Percentiles rank a stretch among this genome's conserved stretches.
phyloP scores from a whole-genome alignment of 208 protist genomes.

The Naegleria gruberi region DNA sequence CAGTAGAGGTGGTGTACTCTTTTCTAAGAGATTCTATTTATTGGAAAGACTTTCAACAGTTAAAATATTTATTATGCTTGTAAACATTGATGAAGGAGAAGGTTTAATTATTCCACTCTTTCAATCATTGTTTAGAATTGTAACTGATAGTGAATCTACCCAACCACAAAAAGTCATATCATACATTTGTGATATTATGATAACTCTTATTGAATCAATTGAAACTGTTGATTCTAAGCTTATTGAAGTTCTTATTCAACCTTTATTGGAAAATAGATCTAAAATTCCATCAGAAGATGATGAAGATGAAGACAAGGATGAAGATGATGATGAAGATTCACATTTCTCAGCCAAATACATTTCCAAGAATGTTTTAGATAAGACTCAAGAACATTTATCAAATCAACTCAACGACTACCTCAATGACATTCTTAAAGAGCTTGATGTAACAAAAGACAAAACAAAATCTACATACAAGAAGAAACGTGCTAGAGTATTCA shows the following conservation, averaged over 20 bases:
- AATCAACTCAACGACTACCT: not conserved
- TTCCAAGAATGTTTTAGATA: not conserved
- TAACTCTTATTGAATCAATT: not conserved
- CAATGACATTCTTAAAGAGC: not conserved
- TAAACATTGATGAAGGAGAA: not conserved
- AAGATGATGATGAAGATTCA: not conserved
- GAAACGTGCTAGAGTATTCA: not conserved
- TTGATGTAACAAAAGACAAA: not conserved
- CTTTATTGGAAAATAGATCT: not conserved
- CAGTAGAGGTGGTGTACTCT: not conserved
- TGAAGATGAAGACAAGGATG: not conserved
- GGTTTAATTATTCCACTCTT: not conserved
- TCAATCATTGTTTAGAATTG: not conserved
- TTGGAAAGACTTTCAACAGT: not conserved
- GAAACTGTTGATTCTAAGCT: not conserved
- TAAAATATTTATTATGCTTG: not conserved
- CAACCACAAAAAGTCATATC: not conserved
- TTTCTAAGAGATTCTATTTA: not conserved
- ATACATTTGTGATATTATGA: slow-evolving; percentile 11
- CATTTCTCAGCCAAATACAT: not conserved
- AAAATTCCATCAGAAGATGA: not conserved
- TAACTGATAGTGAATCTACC: not conserved
- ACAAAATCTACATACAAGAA: not conserved
- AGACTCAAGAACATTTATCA: not conserved
- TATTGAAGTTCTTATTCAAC: not conserved